phyloP scores from a whole-genome alignment of 1,139 yeast genomes.

The Wickerhamiella pararugosa region DNA sequence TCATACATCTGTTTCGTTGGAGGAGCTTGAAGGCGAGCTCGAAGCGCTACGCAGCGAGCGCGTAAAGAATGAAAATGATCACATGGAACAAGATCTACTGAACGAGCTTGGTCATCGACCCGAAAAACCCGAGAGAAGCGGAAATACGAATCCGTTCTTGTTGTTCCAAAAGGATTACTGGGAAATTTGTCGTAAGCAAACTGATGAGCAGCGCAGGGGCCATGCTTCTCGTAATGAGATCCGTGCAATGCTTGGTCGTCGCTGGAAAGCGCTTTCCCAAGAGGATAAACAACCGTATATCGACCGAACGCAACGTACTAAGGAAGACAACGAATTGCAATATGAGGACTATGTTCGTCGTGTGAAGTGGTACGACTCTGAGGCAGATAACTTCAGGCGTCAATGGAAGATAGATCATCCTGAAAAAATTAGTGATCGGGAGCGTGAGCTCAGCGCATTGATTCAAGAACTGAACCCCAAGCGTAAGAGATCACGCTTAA shows the following conservation, averaged over 20 bases:
- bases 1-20: conserved; percentile 7
- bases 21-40: conserved; percentile 15
- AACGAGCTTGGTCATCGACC: conserved; percentile 28
- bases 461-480: conserved; percentile 10
- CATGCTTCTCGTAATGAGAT: conserved; percentile 29
- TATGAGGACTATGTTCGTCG: conserved; percentile 24
- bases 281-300: conserved; percentile 27
- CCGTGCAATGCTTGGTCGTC: conserved; percentile 29
- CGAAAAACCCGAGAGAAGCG: conserved; percentile 27
- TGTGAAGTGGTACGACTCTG: conserved; percentile 25
- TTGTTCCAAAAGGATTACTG: conserved; percentile 31
- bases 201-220: conserved; percentile 24
- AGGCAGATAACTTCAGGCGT: conserved; percentile 27
- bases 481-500: conserved; percentile 9
- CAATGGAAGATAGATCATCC: conserved; percentile 28
- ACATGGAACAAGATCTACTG: conserved; percentile 23
- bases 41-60: conserved; percentile 13
- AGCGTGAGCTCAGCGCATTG: conserved; percentile 14
- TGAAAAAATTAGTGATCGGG: conserved; percentile 23
- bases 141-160: conserved; percentile 29
- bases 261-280: conserved; percentile 30
- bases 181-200: conserved; percentile 27
- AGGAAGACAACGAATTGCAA: conserved; percentile 24
- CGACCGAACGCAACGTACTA: conserved; percentile 23
- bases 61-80: conserved; percentile 19